phyloP scores from a whole-genome alignment of 2,329 filamentous ascomycete species.

The Arachnomyces sp. region DNA sequence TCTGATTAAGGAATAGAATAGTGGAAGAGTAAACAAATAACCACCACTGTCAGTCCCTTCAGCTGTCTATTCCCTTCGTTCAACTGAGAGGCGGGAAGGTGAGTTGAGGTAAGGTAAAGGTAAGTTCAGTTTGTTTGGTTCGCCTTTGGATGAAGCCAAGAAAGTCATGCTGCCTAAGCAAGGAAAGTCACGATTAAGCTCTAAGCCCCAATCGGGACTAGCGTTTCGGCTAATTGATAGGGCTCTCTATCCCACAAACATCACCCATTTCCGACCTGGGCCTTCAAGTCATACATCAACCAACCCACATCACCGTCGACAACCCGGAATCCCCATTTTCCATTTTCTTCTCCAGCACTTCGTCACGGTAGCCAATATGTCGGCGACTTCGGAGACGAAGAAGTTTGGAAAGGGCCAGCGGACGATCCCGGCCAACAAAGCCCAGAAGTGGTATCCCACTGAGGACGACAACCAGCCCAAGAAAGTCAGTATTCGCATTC shows the following conservation, averaged over 20 bases:
- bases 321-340: conserved; percentile 28
- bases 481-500: conserved; percentile 66
- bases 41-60: too few relatives aligned
- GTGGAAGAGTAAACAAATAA: too few relatives aligned
- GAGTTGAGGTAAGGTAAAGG: too few relatives aligned
- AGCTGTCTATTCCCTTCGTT: too few relatives aligned
- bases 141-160: too few relatives aligned
- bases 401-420: conserved; percentile 96
- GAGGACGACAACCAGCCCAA: conserved; percentile 81
- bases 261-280: conserved; percentile 30
- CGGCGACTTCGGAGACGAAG: conserved; percentile 58
- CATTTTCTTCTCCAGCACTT: conserved; percentile 29
- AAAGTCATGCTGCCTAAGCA: too few relatives aligned
- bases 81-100: too few relatives aligned
- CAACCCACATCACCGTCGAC: conserved; percentile 35
- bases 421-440: conserved; percentile 86
- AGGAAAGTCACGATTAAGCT: conserved; percentile 8
- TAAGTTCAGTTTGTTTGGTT: too few relatives aligned
- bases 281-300: conserved; percentile 31
- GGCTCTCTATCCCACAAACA: conserved; percentile 38
- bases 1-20: conserved; percentile 8
- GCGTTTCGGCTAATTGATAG: conserved; percentile 34
- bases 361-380: conserved; percentile 46
- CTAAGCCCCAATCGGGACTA: conserved; percentile 26
- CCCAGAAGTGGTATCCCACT: conserved; percentile 97